Base-by-base conservation (phyloP, 352 stramenopile genomes). In the Phytophthora pseudosyringae region DNA sequence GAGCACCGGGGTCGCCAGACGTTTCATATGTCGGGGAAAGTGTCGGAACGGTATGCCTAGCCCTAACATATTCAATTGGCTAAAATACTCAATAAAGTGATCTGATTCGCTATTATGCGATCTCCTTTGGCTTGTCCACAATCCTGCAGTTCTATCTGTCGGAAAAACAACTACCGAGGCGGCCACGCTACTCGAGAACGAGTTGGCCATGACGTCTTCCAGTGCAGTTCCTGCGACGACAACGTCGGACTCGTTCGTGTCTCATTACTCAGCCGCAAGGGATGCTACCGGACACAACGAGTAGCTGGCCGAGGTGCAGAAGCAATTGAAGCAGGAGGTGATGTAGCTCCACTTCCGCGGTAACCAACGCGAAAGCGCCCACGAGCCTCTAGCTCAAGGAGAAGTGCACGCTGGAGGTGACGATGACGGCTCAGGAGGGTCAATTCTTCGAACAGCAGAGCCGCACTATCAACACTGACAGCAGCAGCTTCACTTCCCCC, bases 291-390 rank as follows among this genome's bases (percentile, higher is more conserved):
- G 26, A 8, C 64, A 83, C 36, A 71, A 39, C 38, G 71, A 83
- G 2, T 80, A 90, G 29, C 38, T 91, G 39, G 67, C 68, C 0
- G 85, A 94, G 28, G 62, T 91, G 10, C 75, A 70, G 13, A 94
- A 94, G 72, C 81, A 92, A 57, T 65, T 94, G 4, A 84, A 87
- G 31, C 85, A 94, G 43, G 85, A 94, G 48, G 83, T 90, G 11
- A 94, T 94, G 85, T 80, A 92, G 70, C 78, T 94, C 16, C 85
- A 81, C 0, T 94, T 91, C 71, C 85, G 85, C 31, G 91, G 83
- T 41, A 94, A 94, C 50, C 83, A 90, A 55, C 70, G 90, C 11
- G 85, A 91, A 33, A 88, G 76, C 39, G 71, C 89, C 3, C 63
- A 90, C 41, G 80, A 92, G 41, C 77, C 80, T 38, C 68, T 91